Percentiles rank a stretch among this genome's conserved stretches.
Conservation (phyloP, 306 rosid species). For the Clitoria ternatea region DNA sequence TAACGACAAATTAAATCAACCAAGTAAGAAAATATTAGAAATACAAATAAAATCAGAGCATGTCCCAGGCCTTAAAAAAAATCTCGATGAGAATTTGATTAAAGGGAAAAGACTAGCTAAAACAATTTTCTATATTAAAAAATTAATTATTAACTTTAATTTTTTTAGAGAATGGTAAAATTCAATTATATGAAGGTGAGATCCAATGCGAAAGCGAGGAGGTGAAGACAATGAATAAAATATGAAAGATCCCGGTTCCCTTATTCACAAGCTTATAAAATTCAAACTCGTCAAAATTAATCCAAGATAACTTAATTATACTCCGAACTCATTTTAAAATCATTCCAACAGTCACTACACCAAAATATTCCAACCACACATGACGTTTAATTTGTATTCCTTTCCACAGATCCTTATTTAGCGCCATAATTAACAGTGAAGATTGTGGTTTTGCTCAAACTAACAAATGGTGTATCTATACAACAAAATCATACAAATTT, state of each 20-base stretch:
- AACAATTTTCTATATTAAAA: not conserved
- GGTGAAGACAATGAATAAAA: no score
- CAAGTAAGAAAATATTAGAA: not conserved
- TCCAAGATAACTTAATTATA: not conserved
- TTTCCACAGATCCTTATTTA: not conserved
- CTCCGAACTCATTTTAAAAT: not conserved
- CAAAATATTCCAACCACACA: constrained; percentile 1
- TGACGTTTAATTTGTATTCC: not conserved
- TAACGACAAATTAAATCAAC: not conserved
- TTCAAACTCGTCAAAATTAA: not conserved
- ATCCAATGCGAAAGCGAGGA: no score
- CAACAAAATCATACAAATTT: no score
- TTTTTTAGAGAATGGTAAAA: no score
- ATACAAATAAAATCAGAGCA: not conserved
- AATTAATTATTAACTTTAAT: no score
- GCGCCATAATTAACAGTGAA: not conserved
- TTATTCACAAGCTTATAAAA: not conserved
- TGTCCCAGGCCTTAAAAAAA: not conserved
- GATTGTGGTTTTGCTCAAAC: not conserved
- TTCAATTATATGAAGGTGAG: no score
- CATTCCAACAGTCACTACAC: not conserved
- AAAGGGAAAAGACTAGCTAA: not conserved
- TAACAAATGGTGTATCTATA: not conserved
- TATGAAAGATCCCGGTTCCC: not conserved
- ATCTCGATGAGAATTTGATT: not conserved